Percentiles rank a stretch among this genome's conserved stretches.
phyloP scores from a whole-genome alignment of 2,329 filamentous ascomycete genomes.

The Kalmusia sp. region DNA sequence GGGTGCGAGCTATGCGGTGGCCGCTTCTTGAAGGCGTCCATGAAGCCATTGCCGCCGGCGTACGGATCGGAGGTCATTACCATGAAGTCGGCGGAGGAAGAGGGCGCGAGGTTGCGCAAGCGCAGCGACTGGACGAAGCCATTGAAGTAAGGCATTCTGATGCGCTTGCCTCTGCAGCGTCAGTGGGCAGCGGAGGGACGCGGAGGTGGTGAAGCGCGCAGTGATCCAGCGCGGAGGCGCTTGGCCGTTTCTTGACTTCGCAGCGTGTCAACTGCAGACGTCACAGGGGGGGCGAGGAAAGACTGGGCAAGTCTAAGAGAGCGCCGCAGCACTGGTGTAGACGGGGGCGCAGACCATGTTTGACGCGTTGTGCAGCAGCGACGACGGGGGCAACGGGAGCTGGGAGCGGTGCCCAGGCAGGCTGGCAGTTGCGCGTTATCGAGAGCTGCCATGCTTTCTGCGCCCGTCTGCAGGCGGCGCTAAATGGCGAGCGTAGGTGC shows the following conservation, averaged over 20 bases:
- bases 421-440: neutral
- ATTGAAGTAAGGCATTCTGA: conserved; percentile 40
- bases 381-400: neutral
- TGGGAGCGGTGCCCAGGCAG: neutral
- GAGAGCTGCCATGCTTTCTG: neutral
- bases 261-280: conserved; percentile 5
- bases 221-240: conserved; percentile 21
- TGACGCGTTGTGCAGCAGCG: neutral
- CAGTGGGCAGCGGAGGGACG: conserved; percentile 4
- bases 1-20: conserved; percentile 60
- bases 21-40: conserved; percentile 38
- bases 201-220: conserved; percentile 27
- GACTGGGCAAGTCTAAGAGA: conserved; percentile 16
- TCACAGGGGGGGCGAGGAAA: conserved; percentile 1
- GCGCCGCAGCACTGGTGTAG: conserved; percentile 7
- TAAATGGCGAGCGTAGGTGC: too few species aligned
- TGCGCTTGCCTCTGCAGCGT: conserved; percentile 7
- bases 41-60: conserved; percentile 37
- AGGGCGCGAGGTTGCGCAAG: conserved; percentile 34
- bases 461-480: too few species aligned
- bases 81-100: conserved; percentile 31
- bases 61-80: conserved; percentile 44
- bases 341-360: conserved; percentile 13
- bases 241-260: conserved; percentile 24
- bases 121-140: conserved; percentile 44